A percentile compares a stretch with the other conserved stretches of the same genome.
Conservation (phyloP, 768 basidiomycete species). For the Paxillus involutus region DNA sequence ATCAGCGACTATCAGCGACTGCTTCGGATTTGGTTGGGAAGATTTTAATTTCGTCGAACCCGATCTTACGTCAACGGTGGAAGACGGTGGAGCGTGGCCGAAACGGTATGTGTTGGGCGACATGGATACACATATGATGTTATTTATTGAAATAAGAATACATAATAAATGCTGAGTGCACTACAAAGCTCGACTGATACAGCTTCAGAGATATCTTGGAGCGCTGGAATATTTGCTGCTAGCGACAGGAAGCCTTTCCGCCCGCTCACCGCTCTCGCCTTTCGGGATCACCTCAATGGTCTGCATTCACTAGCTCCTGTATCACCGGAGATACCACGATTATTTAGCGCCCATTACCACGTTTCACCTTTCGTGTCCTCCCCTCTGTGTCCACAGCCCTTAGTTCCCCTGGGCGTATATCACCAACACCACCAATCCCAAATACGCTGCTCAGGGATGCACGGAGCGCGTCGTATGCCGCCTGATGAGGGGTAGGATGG, state of each 20-base stretch:
- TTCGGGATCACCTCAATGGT: background rate
- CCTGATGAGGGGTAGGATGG: constrained; percentile 70
- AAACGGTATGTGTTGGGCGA: too few relatives aligned
- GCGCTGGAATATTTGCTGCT: background rate
- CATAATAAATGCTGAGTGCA: too few relatives aligned
- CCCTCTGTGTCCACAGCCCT: constrained; percentile 6
- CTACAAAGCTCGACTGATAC: background rate
- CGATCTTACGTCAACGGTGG: too few relatives aligned
- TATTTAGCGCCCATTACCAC: background rate
- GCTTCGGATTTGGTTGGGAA: too few relatives aligned
- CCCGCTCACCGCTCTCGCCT: too few relatives aligned
- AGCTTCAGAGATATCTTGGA: background rate
- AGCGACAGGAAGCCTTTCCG: too few relatives aligned
- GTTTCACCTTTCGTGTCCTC: background rate
- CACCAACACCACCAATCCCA: constrained; percentile 15
- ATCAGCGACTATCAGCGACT: too few relatives aligned
- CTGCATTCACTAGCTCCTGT: too few relatives aligned
- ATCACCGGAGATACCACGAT: background rate
- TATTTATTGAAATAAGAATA: too few relatives aligned
- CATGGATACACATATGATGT: too few relatives aligned
- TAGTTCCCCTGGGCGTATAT: constrained; percentile 16
- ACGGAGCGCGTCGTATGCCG: constrained; percentile 64
- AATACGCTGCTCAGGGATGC: constrained; percentile 28
- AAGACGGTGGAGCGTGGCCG: too few relatives aligned
- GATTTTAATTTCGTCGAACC: too few relatives aligned